Evolutionary conservation across 164 flowering plant species (phyloP), one percentile per base, ranked within the genome.

Genomic region (Paratinospora sagittata): DNA sequence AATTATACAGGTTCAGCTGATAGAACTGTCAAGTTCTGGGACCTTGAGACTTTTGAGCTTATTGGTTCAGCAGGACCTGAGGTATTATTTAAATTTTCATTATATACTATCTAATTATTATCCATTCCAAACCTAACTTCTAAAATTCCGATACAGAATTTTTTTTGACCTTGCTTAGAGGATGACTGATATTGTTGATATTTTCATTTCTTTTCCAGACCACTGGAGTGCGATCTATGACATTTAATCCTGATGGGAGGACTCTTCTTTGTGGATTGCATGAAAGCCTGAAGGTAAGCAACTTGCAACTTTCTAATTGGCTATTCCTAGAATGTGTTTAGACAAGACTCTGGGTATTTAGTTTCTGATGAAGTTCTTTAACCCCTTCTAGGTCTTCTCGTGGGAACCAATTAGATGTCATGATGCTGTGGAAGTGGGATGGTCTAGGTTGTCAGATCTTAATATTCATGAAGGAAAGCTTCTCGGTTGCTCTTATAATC

Each of bases 1-100:
- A 55, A 21, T 73, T 79, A 68, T 12, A 34, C 88, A 95, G 99
- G 99, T 79, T 92, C 99, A 36, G 88, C 97, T 75, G 99, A 96
- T 78, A 84, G 85, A 78, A 96, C 98, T 55, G 98, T 96, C 45
- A 96, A 93, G 79, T 96, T 91, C 75, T 96, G 99, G 99, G 99
- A 96, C 79, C 95, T 96, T 80, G 99, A 96, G 78, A 93, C 98
- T 43, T 96, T 96, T 88, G 99, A 96, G 85, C 86, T 89, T 68
- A 96, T 96, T 81, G 98, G 97, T 72, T 91, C 99, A 19, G 83
- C 93, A 76, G 97, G 95, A 47, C 93, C 97, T 63, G 99, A 96
- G 98, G 99, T 96, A 79, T 72, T 23, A 49, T 39, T 37, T n/a
- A 62, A 19, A 49, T 37, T 26, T 30, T 9, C 24, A 17, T 36